These are phyloP conservation scores for Raddia guianensis DNA, from an alignment of 176 grass and related monocot genomes.

Conservation along the genomic window DNA sequence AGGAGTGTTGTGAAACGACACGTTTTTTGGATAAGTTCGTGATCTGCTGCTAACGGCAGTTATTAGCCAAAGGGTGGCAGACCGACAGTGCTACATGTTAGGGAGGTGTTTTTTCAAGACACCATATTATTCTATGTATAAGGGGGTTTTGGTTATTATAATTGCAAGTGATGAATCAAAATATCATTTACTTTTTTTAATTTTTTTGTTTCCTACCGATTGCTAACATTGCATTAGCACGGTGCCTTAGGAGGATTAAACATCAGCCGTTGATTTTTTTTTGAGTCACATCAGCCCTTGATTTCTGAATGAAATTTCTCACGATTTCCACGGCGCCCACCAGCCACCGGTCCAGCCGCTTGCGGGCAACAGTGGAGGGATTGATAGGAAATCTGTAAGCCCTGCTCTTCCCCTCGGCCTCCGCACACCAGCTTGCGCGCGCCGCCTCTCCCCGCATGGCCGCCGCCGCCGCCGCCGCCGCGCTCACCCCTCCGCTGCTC, in stretches of 20 bases:
- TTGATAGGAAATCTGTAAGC: slow-evolving; percentile 21
- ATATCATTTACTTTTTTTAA: no score
- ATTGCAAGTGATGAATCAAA: no score
- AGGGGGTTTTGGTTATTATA: no score
- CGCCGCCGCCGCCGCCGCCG: slow-evolving; percentile 26
- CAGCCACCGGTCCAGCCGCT: neutral
- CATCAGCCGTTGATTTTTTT: neutral
- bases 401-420: neutral
- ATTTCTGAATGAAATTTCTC: neutral
- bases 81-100: no score
- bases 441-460: slow-evolving; percentile 38
- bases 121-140: no score
- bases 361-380: neutral
- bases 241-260: neutral
- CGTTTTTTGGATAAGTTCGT: no score
- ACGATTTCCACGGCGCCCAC: slow-evolving; percentile 12
- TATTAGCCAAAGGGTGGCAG: no score
- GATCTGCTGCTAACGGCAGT: no score
- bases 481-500: slow-evolving; percentile 28
- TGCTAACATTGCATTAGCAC: no score
- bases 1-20: no score
- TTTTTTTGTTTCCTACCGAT: no score
- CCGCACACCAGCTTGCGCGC: neutral
- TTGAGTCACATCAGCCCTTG: slow-evolving; percentile 1
- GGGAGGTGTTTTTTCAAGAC: no score